Base-by-base conservation (phyloP, 2,329 filamentous ascomycete species). In the Cucurbitaria berberidis region DNA sequence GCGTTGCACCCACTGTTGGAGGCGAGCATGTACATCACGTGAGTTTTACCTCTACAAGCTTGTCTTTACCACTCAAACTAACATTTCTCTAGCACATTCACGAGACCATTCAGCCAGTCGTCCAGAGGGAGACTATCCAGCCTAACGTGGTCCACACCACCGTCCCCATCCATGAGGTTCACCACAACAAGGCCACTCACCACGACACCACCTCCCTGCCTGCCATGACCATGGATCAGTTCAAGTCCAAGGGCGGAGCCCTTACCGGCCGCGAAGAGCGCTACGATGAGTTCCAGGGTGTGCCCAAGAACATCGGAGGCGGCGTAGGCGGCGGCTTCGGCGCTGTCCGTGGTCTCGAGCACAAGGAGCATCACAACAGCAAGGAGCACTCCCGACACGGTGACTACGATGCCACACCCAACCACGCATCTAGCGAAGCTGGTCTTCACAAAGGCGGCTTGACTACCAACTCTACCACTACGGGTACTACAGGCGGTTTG, bases 61-160 rank as follows among this genome's bases (percentile, higher is more conserved):
- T 5, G 5, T 30, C 9, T 16, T 1, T 22, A 5, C 3, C 1
- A 42, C 9, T 22, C 27, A 38, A 26, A 26, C 56, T 67, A 40
- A 68, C 48, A 45, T 18, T 1, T 15, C n/a, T 19, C 2, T 40
- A 70, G 64, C 84, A 83, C 62, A 81, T 89, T 3, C 85, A 89
- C 57, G 86, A 90, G 72, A 86, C 84, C 26, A 83, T 91, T 42
- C 87, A 91, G 70, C 88, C 88, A 0, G 82, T 91, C 0, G 78
- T 91, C 30, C 80, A 91, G 45, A 89, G 89, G 60, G 86, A 90
- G 60, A 85, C 82, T 1, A 78, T 90, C 24, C 83, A 89, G 59
- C 87, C 86, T 1, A 80, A 84, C 15, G 82, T 91, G 3, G 80
- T 90, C 1, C 89, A 91, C 77, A 90, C 86, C 21, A 90, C 86